Evolutionary conservation across 2,329 filamentous ascomycete genomes (phyloP), one percentile per base, ranked within the genome.

Genomic region (Neonectria neomacrospora): DNA sequence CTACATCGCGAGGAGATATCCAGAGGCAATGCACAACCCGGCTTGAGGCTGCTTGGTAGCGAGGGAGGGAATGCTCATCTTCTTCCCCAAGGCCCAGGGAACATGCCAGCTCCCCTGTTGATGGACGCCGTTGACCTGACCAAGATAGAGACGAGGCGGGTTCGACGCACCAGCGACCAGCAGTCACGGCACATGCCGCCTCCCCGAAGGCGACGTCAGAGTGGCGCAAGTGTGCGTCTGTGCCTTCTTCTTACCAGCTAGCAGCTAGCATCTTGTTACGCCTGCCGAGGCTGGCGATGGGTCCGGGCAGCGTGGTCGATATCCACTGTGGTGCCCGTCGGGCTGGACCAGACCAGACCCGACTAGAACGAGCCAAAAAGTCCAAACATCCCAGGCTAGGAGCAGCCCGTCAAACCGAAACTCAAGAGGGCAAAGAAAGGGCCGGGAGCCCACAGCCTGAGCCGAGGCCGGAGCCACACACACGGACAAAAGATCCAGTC

Each of bases 1-100:
- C 52, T 54, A 71, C 70, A 39, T 63, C 48, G 48, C 54, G 48
- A 61, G 53, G 41, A 18, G 47, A 61, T 53, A 26, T 28, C 28
- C 30, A 54, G 34, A 52, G 12, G 16, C 11, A 7, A 34, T 30
- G 18, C 34, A 9, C 14, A 3, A 39, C 37, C 32, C 22, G 23
- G 8, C 44, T 9, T n/a, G 37, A 41, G 37, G 9, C 8, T 23
- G 22, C 16, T 45, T 26, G 3, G 42, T 12, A 20, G 18, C 9
- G 42, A 23, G 42, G 10, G 20, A 37, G 14, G 12, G 32, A 14
- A 34, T 34, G 5, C 6, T 14, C 12, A 7, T 12, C 8, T 14
- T 44, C 20, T 44, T 14, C 14, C 22, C 14, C 22, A 28, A 9
- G 16, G n/a, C 37, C 37, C n/a, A 39, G 37, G 37, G 16, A 39